Conservation (phyloP, 345 rosid species). For the Eucalyptus regnans region DNA sequence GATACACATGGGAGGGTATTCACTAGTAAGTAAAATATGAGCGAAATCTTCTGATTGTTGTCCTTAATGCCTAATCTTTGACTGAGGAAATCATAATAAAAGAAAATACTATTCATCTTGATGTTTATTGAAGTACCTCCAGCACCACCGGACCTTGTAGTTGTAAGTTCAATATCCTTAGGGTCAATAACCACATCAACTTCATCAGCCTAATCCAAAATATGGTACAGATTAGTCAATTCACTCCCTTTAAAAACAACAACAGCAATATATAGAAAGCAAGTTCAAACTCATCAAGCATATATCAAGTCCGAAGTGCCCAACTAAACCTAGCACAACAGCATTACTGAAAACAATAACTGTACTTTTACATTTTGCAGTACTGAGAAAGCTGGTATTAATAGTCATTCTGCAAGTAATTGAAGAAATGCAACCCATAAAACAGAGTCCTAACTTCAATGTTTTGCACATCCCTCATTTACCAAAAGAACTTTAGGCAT, state of each 20-base stretch:
- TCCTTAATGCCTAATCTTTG: neutral
- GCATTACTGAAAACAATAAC: neutral
- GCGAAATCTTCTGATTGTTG: neutral
- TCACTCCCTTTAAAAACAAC: neutral
- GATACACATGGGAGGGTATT: neutral
- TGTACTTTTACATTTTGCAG: neutral
- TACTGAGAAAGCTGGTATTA: neutral
- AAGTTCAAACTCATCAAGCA: neutral
- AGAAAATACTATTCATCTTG: neutral
- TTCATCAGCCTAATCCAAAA: constrained; percentile 65
- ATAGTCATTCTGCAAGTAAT: neutral
- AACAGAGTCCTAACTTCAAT: neutral
- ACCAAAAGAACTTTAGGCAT: neutral
- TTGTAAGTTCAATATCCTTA: constrained; percentile 85
- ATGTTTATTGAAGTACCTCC: constrained; percentile 49
- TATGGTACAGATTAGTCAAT: neutral
- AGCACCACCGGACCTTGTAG: constrained; percentile 97
- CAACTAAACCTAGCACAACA: neutral
- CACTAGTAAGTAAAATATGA: neutral
- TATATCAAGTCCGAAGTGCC: neutral
- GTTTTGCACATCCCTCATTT: neutral
- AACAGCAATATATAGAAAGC: neutral
- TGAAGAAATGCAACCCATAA: neutral
- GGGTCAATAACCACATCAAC: constrained; percentile 95
- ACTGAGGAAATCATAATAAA: neutral